Percentiles rank a stretch among this genome's conserved stretches.
Conservation (phyloP, 2,329 filamentous ascomycete genomes). For the Aaosphaeria arxii region DNA sequence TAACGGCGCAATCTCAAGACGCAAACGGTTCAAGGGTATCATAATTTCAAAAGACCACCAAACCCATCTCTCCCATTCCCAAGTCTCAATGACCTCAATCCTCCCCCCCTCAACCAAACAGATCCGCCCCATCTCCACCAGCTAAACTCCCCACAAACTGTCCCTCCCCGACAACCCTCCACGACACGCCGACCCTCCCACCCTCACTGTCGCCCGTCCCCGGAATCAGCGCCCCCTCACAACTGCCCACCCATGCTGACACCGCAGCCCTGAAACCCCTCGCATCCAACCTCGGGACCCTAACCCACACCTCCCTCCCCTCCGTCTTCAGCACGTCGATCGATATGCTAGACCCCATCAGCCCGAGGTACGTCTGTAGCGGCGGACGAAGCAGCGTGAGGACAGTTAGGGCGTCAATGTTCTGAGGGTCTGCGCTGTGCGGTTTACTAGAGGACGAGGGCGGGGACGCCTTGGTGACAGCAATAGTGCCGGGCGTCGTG, state of each 20-base stretch:
- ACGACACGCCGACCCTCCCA: constrained; percentile 19
- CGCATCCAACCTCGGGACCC: constrained; percentile 25
- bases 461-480: constrained; percentile 2
- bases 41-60: too few relatives aligned
- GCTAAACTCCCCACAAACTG: constrained; percentile 8
- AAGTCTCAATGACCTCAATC: background rate
- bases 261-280: constrained; percentile 18
- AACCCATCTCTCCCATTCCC: background rate
- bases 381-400: constrained; percentile 63
- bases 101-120: constrained; percentile 11
- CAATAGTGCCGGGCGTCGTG: constrained; percentile 11
- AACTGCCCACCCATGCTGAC: constrained; percentile 23
- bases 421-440: background rate
- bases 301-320: constrained; percentile 17
- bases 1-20: too few relatives aligned
- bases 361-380: constrained; percentile 66
- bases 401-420: constrained; percentile 60
- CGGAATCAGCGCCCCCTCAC: constrained; percentile 17
- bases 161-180: constrained; percentile 21
- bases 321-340: constrained; percentile 64
- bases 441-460: background rate
- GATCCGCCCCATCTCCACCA: constrained; percentile 6
- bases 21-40: too few relatives aligned
- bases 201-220: constrained; percentile 7
- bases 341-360: constrained; percentile 63